Percentiles rank a stretch among this genome's conserved stretches.
Conservation (phyloP, 2,329 filamentous ascomycete genomes). For the Fonsecaea multimorphosa region DNA sequence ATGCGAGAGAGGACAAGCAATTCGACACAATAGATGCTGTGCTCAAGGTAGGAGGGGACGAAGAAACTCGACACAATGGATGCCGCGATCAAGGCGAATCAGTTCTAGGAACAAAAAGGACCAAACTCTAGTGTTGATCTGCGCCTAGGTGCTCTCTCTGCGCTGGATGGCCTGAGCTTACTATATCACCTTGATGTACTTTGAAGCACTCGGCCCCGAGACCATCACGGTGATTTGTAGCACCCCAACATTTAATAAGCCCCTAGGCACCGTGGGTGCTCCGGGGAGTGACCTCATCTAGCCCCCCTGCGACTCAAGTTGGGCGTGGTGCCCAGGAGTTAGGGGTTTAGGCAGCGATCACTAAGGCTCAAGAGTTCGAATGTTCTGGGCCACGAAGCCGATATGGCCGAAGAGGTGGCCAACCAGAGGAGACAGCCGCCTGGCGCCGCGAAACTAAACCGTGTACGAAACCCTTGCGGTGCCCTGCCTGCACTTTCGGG, state of each 20-base stretch:
- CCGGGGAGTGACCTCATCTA: constrained; percentile 12
- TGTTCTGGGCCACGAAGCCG: constrained; percentile 20
- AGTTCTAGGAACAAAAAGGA: not conserved
- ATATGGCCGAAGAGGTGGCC: constrained; percentile 17
- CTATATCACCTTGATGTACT: not conserved
- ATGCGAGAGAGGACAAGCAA: not conserved
- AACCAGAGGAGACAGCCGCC: constrained; percentile 11
- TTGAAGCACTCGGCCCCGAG: not conserved
- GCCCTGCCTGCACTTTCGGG: constrained; percentile 3
- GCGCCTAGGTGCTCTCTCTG: not conserved
- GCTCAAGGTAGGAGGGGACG: not conserved
- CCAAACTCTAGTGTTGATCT: not conserved
- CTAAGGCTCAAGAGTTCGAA: constrained; percentile 8
- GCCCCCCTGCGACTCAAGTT: not conserved
- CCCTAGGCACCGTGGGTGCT: not conserved
- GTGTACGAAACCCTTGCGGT: not conserved
- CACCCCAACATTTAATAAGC: not conserved
- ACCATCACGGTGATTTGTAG: not conserved
- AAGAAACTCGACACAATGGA: not conserved
- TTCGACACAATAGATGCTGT: not conserved
- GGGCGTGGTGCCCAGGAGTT: constrained; percentile 11
- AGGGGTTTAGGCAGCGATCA: constrained; percentile 11
- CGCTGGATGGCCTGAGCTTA: too few species aligned
- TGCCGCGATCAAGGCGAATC: not conserved
- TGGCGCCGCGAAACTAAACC: constrained; percentile 1